Conservation (phyloP, 176 grass and related monocot genomes). For the Chloris gayana region DNA sequence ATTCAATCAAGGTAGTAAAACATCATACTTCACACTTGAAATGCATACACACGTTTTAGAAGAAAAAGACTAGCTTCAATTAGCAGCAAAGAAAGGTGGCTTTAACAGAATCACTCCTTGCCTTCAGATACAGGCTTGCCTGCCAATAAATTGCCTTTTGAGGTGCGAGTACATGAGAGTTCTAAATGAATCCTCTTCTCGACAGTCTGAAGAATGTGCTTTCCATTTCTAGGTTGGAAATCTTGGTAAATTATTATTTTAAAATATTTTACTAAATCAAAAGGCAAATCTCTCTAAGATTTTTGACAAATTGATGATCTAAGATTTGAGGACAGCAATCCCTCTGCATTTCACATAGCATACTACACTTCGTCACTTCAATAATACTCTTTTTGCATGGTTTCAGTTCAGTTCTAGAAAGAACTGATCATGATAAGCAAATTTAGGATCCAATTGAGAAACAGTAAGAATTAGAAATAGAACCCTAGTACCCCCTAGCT, state of each 20-base stretch:
- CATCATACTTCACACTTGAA: constrained; percentile 19
- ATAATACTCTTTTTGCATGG: constrained; percentile 19
- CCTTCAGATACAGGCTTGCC: constrained; percentile 6
- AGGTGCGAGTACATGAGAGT: not conserved
- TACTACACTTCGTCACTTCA: not conserved
- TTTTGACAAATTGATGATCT: no score
- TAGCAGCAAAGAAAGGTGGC: constrained; percentile 42
- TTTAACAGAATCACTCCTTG: constrained; percentile 5
- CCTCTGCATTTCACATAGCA: constrained; percentile 13
- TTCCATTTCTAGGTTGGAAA: not conserved
- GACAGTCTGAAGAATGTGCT: not conserved
- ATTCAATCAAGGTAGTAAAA: constrained; percentile 15
- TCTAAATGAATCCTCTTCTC: constrained; percentile 31
- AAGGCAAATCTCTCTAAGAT: not conserved
- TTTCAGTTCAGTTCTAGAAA: constrained; percentile 14
- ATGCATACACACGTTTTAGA: not conserved
- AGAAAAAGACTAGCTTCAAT: constrained; percentile 27
- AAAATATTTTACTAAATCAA: not conserved
- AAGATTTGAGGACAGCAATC: not conserved
- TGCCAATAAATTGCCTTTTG: constrained; percentile 1
- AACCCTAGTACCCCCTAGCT: constrained; percentile 10
- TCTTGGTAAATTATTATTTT: constrained; percentile 1
- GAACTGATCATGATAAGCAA: not conserved
- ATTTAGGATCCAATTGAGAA: not conserved
- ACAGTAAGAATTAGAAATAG: not conserved